Evolutionary conservation across 139 green algal genomes (phyloP), one percentile per base, ranked within the genome.

Genomic region (Eudorina sp.): DNA sequence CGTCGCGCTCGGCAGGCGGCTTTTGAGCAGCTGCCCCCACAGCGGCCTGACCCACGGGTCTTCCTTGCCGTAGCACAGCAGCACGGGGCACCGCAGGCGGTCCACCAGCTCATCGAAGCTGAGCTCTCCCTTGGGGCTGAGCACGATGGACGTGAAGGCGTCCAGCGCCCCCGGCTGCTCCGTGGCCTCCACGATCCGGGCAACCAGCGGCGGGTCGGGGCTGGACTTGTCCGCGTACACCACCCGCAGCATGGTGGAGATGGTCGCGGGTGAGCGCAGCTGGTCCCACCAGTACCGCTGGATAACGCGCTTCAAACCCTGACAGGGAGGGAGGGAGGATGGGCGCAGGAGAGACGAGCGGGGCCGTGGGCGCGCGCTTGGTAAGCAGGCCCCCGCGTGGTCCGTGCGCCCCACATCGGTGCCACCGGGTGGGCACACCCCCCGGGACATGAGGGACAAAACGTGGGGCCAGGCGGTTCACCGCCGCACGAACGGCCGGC

Each of bases 21-120:
- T 60, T 46, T 70, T 85, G 36, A 85, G 76, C 9, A 77, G 60
- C 88, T 90, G 91, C 3, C 91, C 94, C 95, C 95, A 97, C 78
- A 95, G 29, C 25, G 94, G 94, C 76, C 94, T 89, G 36, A 97
- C 92, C 95, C 95, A 96, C 25, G 94, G 94, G 83, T 96, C 94
- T n/a, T 96, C 92, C 72, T 82, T 74, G 41, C 91, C 82, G 53
- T 91, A 91, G 19, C 77, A 64, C 53, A 92, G 81, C 60, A 70
- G 64, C 45, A 89, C 51, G 53, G 85, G 80, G 80, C 74, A 86
- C 16, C 69, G 70, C 60, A 93, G 27, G 7, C 64, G 40, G 40
- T 87, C 64, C 43, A 95, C 55, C 82, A 92, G 92, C 21, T 92
- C 83, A 45, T 95, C 91, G 62, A 96, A 96, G 4, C 53, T 70